Conservation (phyloP, 148 eudicot genomes). For the Spergularia marina region DNA sequence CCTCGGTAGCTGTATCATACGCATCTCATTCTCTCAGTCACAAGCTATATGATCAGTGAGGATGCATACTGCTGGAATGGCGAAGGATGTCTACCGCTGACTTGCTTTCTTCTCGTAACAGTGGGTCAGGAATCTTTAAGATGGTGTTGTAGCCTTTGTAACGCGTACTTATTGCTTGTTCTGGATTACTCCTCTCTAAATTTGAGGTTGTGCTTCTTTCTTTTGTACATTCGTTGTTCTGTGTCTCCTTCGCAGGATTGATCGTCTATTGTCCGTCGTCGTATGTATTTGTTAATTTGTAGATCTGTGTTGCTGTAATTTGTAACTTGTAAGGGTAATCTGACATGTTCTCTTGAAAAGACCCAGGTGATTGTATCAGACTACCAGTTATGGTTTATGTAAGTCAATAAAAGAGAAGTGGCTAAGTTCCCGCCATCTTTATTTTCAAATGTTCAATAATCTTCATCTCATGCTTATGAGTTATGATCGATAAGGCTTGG, state of each 20-base stretch:
- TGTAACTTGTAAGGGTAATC: too few relatives aligned
- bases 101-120: neutral
- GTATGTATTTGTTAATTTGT: neutral
- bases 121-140: neutral
- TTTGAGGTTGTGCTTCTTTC: neutral
- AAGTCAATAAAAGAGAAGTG: too few relatives aligned
- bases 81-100: neutral
- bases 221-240: neutral
- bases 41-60: conserved; percentile 41
- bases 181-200: neutral
- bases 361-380: too few relatives aligned
- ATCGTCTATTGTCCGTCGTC: neutral
- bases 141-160: neutral
- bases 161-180: neutral
- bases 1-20: conserved; percentile 59
- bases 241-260: neutral
- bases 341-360: neutral
- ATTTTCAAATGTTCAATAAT: too few relatives aligned
- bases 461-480: too few relatives aligned
- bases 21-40: conserved; percentile 82
- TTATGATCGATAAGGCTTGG: too few relatives aligned
- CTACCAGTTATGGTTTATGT: too few relatives aligned
- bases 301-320: neutral
- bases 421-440: too few relatives aligned
- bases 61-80: neutral